A percentile compares a stretch with the other conserved stretches of the same genome.
Evolutionary conservation across 768 basidiomycete genomes (phyloP).

Genomic region (Mycena rebaudengoi): DNA sequence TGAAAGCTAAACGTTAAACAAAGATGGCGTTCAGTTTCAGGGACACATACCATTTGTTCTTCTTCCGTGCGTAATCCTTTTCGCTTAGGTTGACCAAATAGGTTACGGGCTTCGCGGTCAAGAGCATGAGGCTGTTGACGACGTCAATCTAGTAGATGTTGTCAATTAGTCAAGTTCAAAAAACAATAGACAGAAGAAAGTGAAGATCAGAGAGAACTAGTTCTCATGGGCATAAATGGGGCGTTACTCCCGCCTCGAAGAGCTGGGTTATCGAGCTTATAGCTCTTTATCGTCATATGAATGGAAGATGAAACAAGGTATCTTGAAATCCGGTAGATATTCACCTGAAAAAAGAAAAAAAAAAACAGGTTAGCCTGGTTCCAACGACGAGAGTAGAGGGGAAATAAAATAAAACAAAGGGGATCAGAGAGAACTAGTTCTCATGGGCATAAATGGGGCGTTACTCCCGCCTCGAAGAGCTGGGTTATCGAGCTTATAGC

Average conservation of each 20-base stretch:
- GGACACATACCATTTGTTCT: conserved; percentile 90
- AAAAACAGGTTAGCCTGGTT: too few relatives aligned
- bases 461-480: conserved; percentile 90
- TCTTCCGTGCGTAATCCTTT: conserved; percentile 93
- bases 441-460: conserved; percentile 75
- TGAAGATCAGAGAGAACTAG: conserved; percentile 51
- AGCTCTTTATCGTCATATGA: conserved; percentile 73
- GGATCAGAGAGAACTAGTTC: conserved; percentile 57
- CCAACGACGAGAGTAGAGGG: not conserved
- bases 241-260: conserved; percentile 89
- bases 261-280: conserved; percentile 88
- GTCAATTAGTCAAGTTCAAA: not conserved
- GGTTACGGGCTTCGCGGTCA: conserved; percentile 97
- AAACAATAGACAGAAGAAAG: too few relatives aligned
- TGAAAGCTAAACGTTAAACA: conserved; percentile 30
- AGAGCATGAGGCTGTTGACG: conserved; percentile 86
- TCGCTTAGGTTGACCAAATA: conserved; percentile 98
- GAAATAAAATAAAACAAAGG: conserved; percentile 11
- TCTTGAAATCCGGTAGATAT: not conserved
- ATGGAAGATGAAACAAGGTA: not conserved
- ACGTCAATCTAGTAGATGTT: conserved; percentile 74
- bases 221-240: conserved; percentile 74
- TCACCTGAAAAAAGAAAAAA: conserved; percentile 24
- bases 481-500: conserved; percentile 84
- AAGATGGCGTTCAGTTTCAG: too few relatives aligned